phyloP scores from a whole-genome alignment of 2,329 filamentous ascomycete species.

The Ophiostoma triangulosporum region DNA sequence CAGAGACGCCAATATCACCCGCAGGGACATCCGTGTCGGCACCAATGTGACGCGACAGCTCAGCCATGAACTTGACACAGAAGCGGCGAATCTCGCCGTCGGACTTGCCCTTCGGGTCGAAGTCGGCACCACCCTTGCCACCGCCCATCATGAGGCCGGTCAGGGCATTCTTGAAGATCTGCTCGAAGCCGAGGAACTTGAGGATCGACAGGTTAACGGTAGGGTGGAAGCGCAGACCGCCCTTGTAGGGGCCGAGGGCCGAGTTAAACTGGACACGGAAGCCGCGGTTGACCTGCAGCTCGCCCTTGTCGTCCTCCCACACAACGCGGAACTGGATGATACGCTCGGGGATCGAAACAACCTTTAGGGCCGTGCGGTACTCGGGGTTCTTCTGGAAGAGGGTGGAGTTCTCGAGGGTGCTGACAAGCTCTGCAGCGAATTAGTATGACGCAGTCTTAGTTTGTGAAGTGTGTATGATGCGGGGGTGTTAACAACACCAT shows the following conservation, averaged over 20 bases:
- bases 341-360: conserved; percentile 85
- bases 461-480: neutral
- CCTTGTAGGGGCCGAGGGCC: conserved; percentile 94
- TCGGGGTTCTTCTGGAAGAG: conserved; percentile 92
- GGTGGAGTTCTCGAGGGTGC: conserved; percentile 83
- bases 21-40: conserved; percentile 93
- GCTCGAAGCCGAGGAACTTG: conserved; percentile 98
- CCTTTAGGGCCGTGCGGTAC: conserved; percentile 78
- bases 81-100: conserved; percentile 97
- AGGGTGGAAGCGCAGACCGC: conserved; percentile 88
- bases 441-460: neutral
- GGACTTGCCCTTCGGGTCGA: conserved; percentile 97
- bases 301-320: conserved; percentile 89
- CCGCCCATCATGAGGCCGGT: conserved; percentile 93
- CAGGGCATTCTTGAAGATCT: conserved; percentile 99
- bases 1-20: conserved; percentile 88
- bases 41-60: conserved; percentile 91
- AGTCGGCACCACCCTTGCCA: conserved; percentile 95
- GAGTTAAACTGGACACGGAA: conserved; percentile 99
- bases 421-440: conserved; percentile 61
- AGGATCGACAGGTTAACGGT: conserved; percentile 69
- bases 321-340: conserved; percentile 93
- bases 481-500: neutral
- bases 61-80: conserved; percentile 91
- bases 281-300: conserved; percentile 83